Evolutionary conservation across 2,329 filamentous ascomycete genomes (phyloP).

Genomic region (Eutypa lata): DNA sequence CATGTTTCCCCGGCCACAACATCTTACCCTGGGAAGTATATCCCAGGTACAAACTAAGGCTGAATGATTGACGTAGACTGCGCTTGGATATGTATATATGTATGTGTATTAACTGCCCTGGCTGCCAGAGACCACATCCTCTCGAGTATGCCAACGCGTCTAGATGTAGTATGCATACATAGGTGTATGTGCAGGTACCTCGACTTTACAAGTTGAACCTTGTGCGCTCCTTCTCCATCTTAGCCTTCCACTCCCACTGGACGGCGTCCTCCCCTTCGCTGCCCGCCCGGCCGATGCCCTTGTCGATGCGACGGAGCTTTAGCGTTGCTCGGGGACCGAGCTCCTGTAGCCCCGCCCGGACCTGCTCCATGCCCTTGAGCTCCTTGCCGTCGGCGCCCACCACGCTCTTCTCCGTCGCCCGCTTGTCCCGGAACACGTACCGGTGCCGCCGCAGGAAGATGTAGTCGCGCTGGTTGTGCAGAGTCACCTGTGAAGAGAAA

Average conservation of each 20-base stretch:
- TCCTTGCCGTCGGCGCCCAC: conserved; percentile 77
- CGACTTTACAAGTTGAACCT: conserved; percentile 76
- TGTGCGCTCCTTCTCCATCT: conserved; percentile 91
- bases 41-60: too few species aligned
- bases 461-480: conserved; percentile 89
- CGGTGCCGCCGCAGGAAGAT: conserved; percentile 89
- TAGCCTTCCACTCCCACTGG: conserved; percentile 95
- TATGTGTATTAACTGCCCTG: too few species aligned
- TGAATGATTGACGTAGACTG: too few species aligned
- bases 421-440: conserved; percentile 90
- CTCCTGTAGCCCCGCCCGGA: conserved; percentile 86
- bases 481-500: conserved; percentile 41
- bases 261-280: conserved; percentile 70
- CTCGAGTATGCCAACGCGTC: too few species aligned
- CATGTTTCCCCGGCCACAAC: too few species aligned
- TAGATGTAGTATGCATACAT: too few species aligned
- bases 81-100: too few species aligned
- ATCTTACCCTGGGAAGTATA: too few species aligned
- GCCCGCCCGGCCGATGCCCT: conserved; percentile 71
- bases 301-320: conserved; percentile 87
- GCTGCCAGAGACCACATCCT: too few species aligned
- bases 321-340: conserved; percentile 74
- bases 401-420: conserved; percentile 81
- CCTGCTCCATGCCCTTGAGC: conserved; percentile 79
- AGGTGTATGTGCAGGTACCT: neutral